Evolutionary conservation across 192 early-diverging fungal species (phyloP).

Genomic region (Backusella psychrophila): DNA sequence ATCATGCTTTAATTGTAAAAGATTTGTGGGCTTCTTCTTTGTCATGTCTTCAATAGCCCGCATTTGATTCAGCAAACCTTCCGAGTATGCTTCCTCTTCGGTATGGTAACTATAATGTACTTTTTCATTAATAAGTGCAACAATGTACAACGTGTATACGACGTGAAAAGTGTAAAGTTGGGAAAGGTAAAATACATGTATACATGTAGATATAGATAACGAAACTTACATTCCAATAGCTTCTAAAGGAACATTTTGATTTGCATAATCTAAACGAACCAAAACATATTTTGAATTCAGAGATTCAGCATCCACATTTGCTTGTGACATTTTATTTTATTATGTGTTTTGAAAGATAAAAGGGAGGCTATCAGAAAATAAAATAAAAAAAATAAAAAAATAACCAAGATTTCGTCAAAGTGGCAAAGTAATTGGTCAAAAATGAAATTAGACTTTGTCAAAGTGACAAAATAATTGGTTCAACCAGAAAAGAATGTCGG

Average conservation of each 20-base stretch:
- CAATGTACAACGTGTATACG: not conserved
- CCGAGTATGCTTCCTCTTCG: conserved; percentile 1
- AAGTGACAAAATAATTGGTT: too few relatives aligned
- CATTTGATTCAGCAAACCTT: not conserved
- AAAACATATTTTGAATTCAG: not conserved
- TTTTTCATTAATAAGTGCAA: not conserved
- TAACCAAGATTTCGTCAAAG: too few relatives aligned
- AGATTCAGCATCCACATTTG: not conserved
- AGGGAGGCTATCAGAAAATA: not conserved
- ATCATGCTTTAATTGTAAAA: not conserved
- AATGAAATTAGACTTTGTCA: too few relatives aligned
- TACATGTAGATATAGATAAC: not conserved
- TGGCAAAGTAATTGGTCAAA: too few relatives aligned
- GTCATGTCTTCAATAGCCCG: conserved; percentile 4
- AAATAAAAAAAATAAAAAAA: too few relatives aligned
- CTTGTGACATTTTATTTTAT: not conserved
- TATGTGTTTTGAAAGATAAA: not conserved
- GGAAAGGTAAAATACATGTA: not conserved
- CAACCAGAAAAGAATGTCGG: too few relatives aligned
- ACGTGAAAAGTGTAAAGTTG: not conserved
- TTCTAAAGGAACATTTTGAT: not conserved
- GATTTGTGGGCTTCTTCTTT: not conserved
- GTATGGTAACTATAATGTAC: not conserved
- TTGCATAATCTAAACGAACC: not conserved
- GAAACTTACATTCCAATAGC: not conserved